Conservation (phyloP, 2,329 filamentous ascomycete genomes). For the Trichoderma atroviride region DNA sequence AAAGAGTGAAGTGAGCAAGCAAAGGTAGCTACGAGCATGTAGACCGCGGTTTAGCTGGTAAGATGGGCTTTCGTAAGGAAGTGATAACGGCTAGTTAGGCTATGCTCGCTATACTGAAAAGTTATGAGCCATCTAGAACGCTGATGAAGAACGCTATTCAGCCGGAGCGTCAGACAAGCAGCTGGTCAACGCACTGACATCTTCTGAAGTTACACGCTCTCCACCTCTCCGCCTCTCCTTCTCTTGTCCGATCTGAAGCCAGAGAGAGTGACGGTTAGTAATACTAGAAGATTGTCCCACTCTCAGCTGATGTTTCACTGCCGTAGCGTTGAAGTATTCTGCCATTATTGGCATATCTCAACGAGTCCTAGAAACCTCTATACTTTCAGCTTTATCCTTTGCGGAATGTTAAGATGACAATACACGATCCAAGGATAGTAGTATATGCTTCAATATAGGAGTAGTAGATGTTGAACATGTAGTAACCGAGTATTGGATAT, state of each 20-base stretch:
- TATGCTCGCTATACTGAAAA: too few relatives aligned
- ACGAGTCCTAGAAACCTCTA: background rate
- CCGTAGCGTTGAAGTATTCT: background rate
- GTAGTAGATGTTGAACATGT: background rate
- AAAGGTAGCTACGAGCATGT: background rate
- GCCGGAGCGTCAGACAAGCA: background rate
- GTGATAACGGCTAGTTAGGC: background rate
- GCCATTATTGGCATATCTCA: background rate
- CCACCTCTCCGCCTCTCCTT: background rate
- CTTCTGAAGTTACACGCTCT: background rate
- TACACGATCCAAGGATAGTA: background rate
- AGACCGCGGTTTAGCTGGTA: background rate
- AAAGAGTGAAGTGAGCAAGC: background rate
- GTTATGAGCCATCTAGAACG: background rate
- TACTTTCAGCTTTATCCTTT: too few relatives aligned
- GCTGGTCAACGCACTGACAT: background rate
- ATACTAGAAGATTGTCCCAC: background rate
- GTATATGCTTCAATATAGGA: background rate
- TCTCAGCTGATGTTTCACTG: background rate
- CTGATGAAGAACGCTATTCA: background rate
- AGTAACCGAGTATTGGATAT: background rate
- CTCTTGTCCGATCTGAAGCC: slow-evolving; percentile 3
- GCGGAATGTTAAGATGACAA: background rate
- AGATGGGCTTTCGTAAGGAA: background rate
- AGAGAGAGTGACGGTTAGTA: background rate